A percentile compares a stretch with the other conserved stretches of the same genome.
Conservation (phyloP, 352 stramenopile species). For the Paralagenidium karlingii region DNA sequence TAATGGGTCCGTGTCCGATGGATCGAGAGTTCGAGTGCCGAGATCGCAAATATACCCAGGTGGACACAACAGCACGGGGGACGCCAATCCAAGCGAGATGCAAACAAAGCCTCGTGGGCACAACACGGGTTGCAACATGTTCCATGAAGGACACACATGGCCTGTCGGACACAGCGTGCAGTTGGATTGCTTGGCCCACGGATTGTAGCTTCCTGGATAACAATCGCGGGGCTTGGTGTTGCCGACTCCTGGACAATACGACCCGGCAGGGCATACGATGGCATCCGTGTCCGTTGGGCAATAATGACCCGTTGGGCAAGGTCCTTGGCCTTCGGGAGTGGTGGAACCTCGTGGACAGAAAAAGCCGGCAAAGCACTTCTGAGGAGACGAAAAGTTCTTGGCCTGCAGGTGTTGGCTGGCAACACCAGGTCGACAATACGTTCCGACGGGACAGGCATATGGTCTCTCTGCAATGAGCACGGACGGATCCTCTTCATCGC, state of each 20-base stretch:
- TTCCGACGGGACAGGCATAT: conserved; percentile 89
- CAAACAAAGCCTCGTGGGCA: conserved; percentile 95
- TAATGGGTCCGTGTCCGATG: conserved; percentile 54
- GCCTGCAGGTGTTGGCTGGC: conserved; percentile 30
- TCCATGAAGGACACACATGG: conserved; percentile 87
- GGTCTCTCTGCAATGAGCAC: conserved; percentile 80
- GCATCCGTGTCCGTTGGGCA: conserved; percentile 86
- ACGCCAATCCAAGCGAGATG: conserved; percentile 82
- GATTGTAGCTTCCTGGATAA: conserved; percentile 91
- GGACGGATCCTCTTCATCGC: conserved; percentile 21
- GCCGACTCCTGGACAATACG: conserved; percentile 91
- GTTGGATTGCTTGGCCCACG: conserved; percentile 61
- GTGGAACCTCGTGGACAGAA: conserved; percentile 91
- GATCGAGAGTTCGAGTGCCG: conserved; percentile 88
- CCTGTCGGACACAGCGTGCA: conserved; percentile 93
- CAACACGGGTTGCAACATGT: conserved; percentile 44
- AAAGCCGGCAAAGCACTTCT: conserved; percentile 92
- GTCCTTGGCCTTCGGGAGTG: conserved; percentile 86
- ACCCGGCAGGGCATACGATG: conserved; percentile 84
- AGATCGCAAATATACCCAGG: conserved; percentile 89
- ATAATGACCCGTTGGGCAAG: conserved; percentile 93
- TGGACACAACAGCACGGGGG: conserved; percentile 87
- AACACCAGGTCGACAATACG: conserved; percentile 87
- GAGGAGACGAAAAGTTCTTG: conserved; percentile 90
- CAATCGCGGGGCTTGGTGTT: conserved; percentile 89